These are phyloP conservation scores for Cenchrus fungigraminus DNA, from an alignment of 176 grass and related monocot species.

Conservation along the genomic window DNA sequence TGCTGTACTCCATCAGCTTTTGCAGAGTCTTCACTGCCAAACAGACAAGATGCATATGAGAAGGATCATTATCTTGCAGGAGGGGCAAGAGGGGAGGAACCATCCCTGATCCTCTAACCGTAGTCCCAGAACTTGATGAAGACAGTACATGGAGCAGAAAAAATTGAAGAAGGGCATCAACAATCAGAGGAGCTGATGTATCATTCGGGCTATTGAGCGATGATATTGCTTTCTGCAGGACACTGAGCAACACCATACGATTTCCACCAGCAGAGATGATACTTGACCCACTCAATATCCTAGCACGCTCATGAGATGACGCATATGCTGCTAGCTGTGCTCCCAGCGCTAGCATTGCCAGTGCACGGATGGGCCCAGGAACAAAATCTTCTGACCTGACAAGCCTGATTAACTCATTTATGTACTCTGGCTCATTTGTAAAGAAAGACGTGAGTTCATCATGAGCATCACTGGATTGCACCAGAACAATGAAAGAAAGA, in stretches of 20 bases:
- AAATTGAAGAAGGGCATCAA: conserved; percentile 96
- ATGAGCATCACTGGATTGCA: conserved; percentile 94
- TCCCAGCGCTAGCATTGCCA: conserved; percentile 96
- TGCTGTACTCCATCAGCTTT: conserved; percentile 97
- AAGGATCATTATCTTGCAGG: conserved; percentile 83
- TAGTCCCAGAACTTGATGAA: conserved; percentile 92
- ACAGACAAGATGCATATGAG: conserved; percentile 85
- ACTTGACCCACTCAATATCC: conserved; percentile 88
- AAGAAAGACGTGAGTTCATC: conserved; percentile 95
- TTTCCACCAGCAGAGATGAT: conserved; percentile 93
- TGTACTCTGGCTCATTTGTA: conserved; percentile 98
- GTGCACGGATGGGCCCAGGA: conserved; percentile 75
- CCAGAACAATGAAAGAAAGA: conserved; percentile 91
- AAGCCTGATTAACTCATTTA: conserved; percentile 90
- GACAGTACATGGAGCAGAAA: conserved; percentile 98
- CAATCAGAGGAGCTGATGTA: conserved; percentile 86
- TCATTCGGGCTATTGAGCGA: conserved; percentile 83
- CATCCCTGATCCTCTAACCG: conserved; percentile 87
- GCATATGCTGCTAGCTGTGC: conserved; percentile 95
- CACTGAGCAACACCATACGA: conserved; percentile 86
- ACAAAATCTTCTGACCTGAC: conserved; percentile 91
- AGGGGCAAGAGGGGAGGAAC: conserved; percentile 87
- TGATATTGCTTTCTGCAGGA: conserved; percentile 91
- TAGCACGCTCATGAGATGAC: conserved; percentile 94
- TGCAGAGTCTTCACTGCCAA: conserved; percentile 94